Evolutionary conservation across 768 basidiomycete genomes (phyloP).

Genomic region (Pleurotus pulmonarius): DNA sequence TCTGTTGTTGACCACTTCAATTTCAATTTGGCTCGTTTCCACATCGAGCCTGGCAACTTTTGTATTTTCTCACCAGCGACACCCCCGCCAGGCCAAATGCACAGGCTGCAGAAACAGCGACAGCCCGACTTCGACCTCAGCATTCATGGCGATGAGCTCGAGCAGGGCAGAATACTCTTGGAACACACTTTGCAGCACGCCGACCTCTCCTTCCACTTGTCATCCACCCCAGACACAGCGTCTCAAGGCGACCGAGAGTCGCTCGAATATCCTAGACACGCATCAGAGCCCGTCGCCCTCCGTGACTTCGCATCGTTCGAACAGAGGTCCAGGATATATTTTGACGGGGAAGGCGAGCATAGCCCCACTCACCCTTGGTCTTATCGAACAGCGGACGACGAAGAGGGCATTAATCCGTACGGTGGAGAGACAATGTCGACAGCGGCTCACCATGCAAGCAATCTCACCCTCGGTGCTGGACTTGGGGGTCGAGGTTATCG

Average conservation of each 20-base stretch:
- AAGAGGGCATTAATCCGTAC: constrained; percentile 66
- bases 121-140: constrained; percentile 32
- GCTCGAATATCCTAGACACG: constrained; percentile 72
- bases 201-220: constrained; percentile 68
- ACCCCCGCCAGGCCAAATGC: constrained; percentile 2
- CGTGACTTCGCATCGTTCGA: constrained; percentile 61
- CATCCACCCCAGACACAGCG: constrained; percentile 41
- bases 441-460: constrained; percentile 86
- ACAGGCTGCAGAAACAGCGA: not conserved
- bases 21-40: not conserved
- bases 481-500: constrained; percentile 50
- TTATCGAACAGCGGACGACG: constrained; percentile 52
- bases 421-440: constrained; percentile 75
- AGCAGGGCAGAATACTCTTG: constrained; percentile 72
- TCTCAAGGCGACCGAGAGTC: constrained; percentile 38
- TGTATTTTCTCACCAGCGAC: not conserved
- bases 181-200: constrained; percentile 76
- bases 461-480: constrained; percentile 81
- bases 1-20: not conserved
- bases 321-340: constrained; percentile 49
- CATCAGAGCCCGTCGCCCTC: constrained; percentile 53
- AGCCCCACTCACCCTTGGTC: constrained; percentile 47
- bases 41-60: not conserved
- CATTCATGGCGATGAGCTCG: constrained; percentile 72
- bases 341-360: constrained; percentile 49